Evolutionary conservation across 441 rosid species (phyloP).

Genomic region (Mallotus repandus): DNA sequence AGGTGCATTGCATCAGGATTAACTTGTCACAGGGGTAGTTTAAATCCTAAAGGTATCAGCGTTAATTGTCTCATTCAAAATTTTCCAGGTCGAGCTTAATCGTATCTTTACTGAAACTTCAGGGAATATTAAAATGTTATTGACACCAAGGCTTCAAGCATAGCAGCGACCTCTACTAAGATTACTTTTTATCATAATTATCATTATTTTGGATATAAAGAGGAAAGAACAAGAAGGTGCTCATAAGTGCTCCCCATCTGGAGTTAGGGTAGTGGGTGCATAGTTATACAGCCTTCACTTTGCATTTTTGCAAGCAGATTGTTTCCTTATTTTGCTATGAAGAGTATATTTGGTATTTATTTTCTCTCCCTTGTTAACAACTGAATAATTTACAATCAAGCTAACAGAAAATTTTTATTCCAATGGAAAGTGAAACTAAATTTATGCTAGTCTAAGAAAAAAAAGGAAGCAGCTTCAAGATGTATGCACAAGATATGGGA

Average conservation of each 20-base stretch:
- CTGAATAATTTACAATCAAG: no score
- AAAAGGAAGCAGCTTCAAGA: neutral
- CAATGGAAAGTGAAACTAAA: neutral
- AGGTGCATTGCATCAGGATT: no score
- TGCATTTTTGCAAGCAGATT: no score
- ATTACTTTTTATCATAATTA: neutral
- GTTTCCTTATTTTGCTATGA: no score
- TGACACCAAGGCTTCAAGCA: neutral
- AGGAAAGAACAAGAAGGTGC: neutral
- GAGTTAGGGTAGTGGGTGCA: no score
- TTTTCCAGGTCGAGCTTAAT: neutral
- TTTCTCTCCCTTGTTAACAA: no score
- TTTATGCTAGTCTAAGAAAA: neutral
- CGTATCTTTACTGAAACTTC: neutral
- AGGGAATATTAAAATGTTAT: neutral
- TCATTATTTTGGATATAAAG: neutral
- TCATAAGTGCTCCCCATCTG: neutral
- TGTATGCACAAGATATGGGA: neutral
- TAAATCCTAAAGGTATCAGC: neutral
- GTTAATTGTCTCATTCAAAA: neutral
- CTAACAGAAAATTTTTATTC: no score
- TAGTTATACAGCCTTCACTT: no score
- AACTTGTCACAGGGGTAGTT: no score
- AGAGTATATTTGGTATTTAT: no score
- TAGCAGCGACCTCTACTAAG: neutral